Conservation (phyloP, 31 red algal genomes). For the Asparagopsis taxiformis region DNA sequence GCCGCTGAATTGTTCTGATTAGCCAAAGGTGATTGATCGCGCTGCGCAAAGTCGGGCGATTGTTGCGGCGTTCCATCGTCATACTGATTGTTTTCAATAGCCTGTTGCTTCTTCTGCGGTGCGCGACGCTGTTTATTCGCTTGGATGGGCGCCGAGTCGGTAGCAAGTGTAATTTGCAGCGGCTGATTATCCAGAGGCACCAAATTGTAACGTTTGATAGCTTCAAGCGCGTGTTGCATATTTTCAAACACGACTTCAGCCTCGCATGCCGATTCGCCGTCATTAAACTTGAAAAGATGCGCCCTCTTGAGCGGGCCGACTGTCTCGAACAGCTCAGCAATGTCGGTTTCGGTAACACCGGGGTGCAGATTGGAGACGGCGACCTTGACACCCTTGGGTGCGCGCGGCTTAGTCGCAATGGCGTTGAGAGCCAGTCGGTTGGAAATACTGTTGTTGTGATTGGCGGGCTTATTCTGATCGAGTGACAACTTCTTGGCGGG, state of each 20-base stretch:
- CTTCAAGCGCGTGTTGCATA: constrained; percentile 67
- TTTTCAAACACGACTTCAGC: constrained; percentile 81
- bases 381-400: constrained; percentile 61
- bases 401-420: constrained; percentile 10
- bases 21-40: too few relatives aligned
- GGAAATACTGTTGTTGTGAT: too few relatives aligned
- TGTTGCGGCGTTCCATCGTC: too few relatives aligned
- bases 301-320: constrained; percentile 74
- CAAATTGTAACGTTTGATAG: constrained; percentile 81
- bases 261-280: constrained; percentile 40
- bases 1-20: too few relatives aligned
- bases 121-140: too few relatives aligned
- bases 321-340: constrained; percentile 79
- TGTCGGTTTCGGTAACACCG: constrained; percentile 81
- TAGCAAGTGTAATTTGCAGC: constrained; percentile 74
- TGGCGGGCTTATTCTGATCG: too few relatives aligned
- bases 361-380: constrained; percentile 76
- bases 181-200: constrained; percentile 87
- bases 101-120: too few relatives aligned
- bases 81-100: too few relatives aligned
- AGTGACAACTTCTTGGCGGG: constrained; percentile 18
- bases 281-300: constrained; percentile 27
- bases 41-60: too few relatives aligned
- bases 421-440: not conserved
- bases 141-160: not conserved